Percentiles rank a stretch among this genome's conserved stretches.
These are phyloP conservation scores for Beta macrorhiza DNA, from an alignment of 179 eudicot genomes.

Conservation along the genomic window DNA sequence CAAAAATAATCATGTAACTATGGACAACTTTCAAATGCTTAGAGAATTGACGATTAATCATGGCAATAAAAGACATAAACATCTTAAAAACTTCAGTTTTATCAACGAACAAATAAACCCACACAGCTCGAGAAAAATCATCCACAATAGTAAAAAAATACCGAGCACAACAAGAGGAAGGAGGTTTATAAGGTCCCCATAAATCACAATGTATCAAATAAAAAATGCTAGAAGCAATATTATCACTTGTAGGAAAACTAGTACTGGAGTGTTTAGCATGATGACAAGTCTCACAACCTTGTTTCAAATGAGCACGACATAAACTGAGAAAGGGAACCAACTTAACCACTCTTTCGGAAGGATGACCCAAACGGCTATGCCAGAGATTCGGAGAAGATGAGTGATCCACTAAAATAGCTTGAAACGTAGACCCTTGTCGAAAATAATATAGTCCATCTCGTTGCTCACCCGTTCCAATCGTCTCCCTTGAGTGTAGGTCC, in stretches of 20 bases:
- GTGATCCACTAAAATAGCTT: no score
- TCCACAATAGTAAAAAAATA: neutral
- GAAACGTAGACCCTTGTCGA: no score
- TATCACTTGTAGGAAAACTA: no score
- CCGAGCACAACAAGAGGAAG: neutral
- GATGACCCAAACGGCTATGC: neutral
- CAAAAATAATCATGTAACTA: neutral
- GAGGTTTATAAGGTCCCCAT: neutral
- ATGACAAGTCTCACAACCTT: neutral
- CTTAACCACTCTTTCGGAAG: neutral
- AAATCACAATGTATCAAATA: neutral
- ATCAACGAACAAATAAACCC: no score
- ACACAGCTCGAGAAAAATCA: neutral
- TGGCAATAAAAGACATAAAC: no score
- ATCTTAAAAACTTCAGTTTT: no score
- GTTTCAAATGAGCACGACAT: no score
- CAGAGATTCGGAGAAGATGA: neutral
- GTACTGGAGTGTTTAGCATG: neutral
- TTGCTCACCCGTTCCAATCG: no score
- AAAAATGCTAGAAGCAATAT: no score
- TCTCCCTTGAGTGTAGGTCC: no score
- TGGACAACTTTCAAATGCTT: neutral
- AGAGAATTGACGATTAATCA: neutral
- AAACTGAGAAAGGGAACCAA: neutral
- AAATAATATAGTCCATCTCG: no score